Base-by-base conservation (phyloP, 2,329 filamentous ascomycete species). In the Volutella citrinella region DNA sequence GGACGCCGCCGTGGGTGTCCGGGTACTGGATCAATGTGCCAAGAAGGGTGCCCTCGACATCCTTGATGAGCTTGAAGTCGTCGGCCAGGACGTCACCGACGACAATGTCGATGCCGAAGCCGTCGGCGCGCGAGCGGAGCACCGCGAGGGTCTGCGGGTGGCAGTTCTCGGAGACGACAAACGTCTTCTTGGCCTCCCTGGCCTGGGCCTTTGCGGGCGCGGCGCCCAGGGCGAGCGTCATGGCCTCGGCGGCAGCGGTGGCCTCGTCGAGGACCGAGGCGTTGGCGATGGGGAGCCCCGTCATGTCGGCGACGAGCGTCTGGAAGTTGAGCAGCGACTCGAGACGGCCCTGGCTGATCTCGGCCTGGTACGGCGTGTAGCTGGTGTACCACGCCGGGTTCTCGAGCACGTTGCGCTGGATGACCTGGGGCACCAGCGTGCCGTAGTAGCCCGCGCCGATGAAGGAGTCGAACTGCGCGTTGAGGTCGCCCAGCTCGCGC, bases 331-430 rank as follows among this genome's bases (percentile, higher is more conserved):
- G 71, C 29, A 96, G 71, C 5, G 88, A 94, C 69, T 96, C 88
- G 42, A 97, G 66, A 33, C 91, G 81, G 19, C 91, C 91, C 67
- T 97, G 91, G 60, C 88, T 95, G 70, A 96, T 95, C 67, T 97
- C 91, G 5, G 91, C 86, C 67, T 97, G 91, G 65, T 96, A 97
- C 13, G 91, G 91, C 0, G 91, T 96, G 64, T 96, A 97, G 68
- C 89, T 95, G 27, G 91, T 97, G 64, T 97, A 97, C 91, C 91
- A 97, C 6, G 84, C 89, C 9, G 91, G 90, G 61, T 84, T 91
- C 71, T 97, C 89, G 32, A 97, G 70, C 10, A 96, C 78, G 58
- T 96, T 96, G 53, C 90, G 77, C 70, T 93, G 87, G 59, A 97
- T 95, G 32, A 96, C 90, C 38, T 87, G 80, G 10, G 91, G 91